Evolutionary conservation across 257 asterid genomes (phyloP).

Genomic region (Solanum rostratum): DNA sequence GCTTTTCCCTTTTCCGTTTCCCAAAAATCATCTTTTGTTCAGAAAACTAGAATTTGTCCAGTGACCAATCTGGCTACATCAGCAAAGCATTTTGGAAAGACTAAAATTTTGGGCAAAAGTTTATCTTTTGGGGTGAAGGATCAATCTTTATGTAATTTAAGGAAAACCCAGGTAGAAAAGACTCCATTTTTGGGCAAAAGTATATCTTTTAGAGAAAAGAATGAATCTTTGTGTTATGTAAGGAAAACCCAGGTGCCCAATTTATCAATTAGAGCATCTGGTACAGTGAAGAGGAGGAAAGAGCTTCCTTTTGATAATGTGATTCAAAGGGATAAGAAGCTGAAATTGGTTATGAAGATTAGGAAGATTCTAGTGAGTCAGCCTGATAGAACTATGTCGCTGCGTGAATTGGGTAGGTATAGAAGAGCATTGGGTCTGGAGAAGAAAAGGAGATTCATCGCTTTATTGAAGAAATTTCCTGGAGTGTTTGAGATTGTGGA

Average conservation of each 20-base stretch:
- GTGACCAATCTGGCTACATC: slow-evolving; percentile 15
- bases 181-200: slow-evolving; percentile 42
- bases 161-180: slow-evolving; percentile 20
- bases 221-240: slow-evolving; percentile 9
- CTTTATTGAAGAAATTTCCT: slow-evolving; percentile 73
- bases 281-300: slow-evolving; percentile 79
- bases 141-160: slow-evolving; percentile 14
- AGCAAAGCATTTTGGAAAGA: slow-evolving; percentile 18
- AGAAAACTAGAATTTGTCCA: slow-evolving; percentile 26
- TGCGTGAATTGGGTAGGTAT: slow-evolving; percentile 72
- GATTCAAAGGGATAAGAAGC: slow-evolving; percentile 94
- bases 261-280: slow-evolving; percentile 41
- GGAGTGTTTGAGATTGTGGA: slow-evolving; percentile 92
- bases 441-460: slow-evolving; percentile 64
- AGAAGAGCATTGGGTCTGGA: slow-evolving; percentile 62
- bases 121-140: slow-evolving; percentile 20
- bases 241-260: slow-evolving; percentile 22
- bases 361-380: slow-evolving; percentile 84
- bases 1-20: slow-evolving; percentile 43
- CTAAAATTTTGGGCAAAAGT: slow-evolving; percentile 38
- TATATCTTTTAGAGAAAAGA: slow-evolving; percentile 20
- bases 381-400: slow-evolving; percentile 73
- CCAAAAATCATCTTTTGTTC: slow-evolving; percentile 22
- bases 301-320: slow-evolving; percentile 87
- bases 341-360: slow-evolving; percentile 69